Base-by-base conservation (phyloP, 1,284 basidiomycete genomes). In the Apiotrichum mycotoxinovorans region DNA sequence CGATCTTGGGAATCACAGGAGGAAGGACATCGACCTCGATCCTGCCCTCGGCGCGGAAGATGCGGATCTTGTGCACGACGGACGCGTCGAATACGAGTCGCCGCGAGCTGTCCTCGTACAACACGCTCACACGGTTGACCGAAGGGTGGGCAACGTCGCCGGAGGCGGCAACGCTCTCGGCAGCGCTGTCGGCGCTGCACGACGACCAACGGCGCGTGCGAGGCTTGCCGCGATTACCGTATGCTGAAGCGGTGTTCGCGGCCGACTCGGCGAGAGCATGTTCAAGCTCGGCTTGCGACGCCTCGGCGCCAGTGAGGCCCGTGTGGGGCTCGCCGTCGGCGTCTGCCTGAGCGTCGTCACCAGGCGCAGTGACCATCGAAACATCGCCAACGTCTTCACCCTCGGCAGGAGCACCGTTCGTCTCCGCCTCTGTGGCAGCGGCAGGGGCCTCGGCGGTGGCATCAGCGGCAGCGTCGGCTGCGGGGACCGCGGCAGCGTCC, bases 41-140 rank as follows among this genome's bases (percentile, higher is more conserved):
- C 51, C 87, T 85, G 38, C 89, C 91, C 64, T 91, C 88, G 33
- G 82, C 82, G 51, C 95, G 83, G 77, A 84, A 87, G 15, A 98
- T 84, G 66, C 83, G 87, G 55, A 98, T 81, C 57, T 82, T 83
- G 44, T 89, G 85, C 35, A 97, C 89, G 23, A 89, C 85, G 57
- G 88, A 87, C 3, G 94, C 88, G 74, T 98, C 89, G 58, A 98
- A 83, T 26, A 94, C 87, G 46, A 98, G 81, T 37, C 95, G 83
- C 56, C 90, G 82, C 56, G 86, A 86, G 48, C 90, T 91, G 42
- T 87, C 87, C 60, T 92, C 91, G 74, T 95, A 98, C 1, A 95
- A 87, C 68, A 97, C 89, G 15, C 90, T 94, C n/a, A 97, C 69
- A 22, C 81, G 72, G 68, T 83, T 79, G 52, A 69, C 50, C 4